Percentiles rank a stretch among this genome's conserved stretches.
These are phyloP conservation scores for Zygosaccharomyces sapae DNA, from an alignment of 1,139 yeast genomes.

Conservation along the genomic window DNA sequence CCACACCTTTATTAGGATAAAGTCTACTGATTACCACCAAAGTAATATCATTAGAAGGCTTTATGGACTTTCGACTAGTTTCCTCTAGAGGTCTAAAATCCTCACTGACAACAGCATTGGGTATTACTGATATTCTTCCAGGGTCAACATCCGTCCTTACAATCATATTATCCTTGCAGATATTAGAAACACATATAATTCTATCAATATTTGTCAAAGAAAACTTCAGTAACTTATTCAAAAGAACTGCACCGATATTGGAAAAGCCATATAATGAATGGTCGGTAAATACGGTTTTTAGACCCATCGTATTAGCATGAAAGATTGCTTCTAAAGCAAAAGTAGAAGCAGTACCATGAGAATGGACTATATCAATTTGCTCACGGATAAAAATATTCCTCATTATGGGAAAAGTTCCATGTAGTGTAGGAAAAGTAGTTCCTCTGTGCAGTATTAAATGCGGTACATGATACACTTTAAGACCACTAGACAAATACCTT, in stretches of 20 bases:
- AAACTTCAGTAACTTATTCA: conserved; percentile 81
- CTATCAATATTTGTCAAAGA: conserved; percentile 85
- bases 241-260: conserved; percentile 75
- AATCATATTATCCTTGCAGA: conserved; percentile 94
- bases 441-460: conserved; percentile 73
- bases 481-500: conserved; percentile 78
- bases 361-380: conserved; percentile 82
- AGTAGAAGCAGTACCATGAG: conserved; percentile 87
- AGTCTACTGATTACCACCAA: conserved; percentile 88
- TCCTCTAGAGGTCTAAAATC: conserved; percentile 62
- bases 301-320: conserved; percentile 91
- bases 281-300: conserved; percentile 88
- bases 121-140: conserved; percentile 76
- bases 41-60: conserved; percentile 46
- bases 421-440: conserved; percentile 84
- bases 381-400: conserved; percentile 85
- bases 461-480: conserved; percentile 90
- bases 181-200: conserved; percentile 91
- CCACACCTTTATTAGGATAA: conserved; percentile 97
- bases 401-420: conserved; percentile 78
- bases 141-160: conserved; percentile 83
- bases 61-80: conserved; percentile 5
- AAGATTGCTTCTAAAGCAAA: conserved; percentile 85
- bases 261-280: conserved; percentile 95
- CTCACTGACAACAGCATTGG: conserved; percentile 86